Percentiles rank a stretch among this genome's conserved stretches.
Conservation (phyloP, 768 basidiomycete genomes). For the Tephrocybe rancida region DNA sequence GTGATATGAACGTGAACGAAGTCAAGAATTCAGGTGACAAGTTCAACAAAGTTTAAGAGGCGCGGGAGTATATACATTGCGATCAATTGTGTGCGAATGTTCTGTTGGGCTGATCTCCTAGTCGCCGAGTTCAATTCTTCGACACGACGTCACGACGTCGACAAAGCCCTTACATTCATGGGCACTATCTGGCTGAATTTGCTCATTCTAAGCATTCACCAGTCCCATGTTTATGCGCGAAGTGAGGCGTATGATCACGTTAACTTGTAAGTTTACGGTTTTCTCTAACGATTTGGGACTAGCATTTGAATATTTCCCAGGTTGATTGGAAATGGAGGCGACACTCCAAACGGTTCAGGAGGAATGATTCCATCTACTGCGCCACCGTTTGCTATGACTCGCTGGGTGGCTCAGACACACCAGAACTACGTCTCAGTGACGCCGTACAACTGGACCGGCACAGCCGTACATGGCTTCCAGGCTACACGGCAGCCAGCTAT, state of each 20-base stretch:
- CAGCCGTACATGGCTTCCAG: conserved; percentile 69
- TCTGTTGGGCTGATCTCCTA: too few species aligned
- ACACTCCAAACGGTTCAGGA: conserved; percentile 68
- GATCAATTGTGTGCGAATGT: too few species aligned
- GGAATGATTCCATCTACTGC: conserved; percentile 79
- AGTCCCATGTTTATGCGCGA: neutral
- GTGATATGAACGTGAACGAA: too few species aligned
- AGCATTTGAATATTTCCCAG: conserved; percentile 16
- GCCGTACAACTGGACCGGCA: conserved; percentile 65
- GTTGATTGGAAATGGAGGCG: conserved; percentile 74
- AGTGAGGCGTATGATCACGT: conserved; percentile 30
- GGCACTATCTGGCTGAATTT: too few species aligned
- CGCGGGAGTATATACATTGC: too few species aligned
- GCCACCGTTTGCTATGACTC: conserved; percentile 84
- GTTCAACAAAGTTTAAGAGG: too few species aligned
- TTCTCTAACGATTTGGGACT: neutral
- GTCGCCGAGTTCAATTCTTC: too few species aligned
- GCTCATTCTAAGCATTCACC: too few species aligned
- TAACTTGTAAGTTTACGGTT: conserved; percentile 25
- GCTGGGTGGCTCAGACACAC: conserved; percentile 83
- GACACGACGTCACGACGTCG: too few species aligned
- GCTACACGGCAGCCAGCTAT: conserved; percentile 86
- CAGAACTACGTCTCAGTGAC: conserved; percentile 75
- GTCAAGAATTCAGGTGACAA: too few species aligned
- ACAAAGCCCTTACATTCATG: too few species aligned